These are phyloP conservation scores for Ogataea hybrid DNA, from an alignment of 1,139 yeast species.

Conservation along the genomic window DNA sequence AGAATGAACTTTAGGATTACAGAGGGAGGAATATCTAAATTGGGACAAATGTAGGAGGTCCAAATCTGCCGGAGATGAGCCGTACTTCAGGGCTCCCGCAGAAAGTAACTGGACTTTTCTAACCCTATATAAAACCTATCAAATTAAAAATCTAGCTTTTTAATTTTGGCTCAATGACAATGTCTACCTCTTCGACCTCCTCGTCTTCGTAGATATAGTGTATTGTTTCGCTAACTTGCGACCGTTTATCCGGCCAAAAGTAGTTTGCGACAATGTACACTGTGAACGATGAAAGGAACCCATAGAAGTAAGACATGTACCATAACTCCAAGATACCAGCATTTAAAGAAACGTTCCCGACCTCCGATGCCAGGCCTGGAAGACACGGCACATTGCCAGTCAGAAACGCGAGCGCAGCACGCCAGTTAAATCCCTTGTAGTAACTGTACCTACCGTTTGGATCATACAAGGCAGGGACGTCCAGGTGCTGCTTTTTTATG, in stretches of 20 bases:
- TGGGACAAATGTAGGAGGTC: no score
- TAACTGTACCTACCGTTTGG: constrained; percentile 34
- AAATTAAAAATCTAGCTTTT: neutral
- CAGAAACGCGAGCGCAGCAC: constrained; percentile 35
- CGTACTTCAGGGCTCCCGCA: no score
- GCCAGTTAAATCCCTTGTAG: constrained; percentile 34
- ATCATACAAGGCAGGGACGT: constrained; percentile 34
- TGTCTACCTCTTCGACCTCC: constrained; percentile 5
- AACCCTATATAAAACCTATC: neutral
- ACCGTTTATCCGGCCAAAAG: constrained; percentile 16
- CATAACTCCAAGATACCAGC: constrained; percentile 33
- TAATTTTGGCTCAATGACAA: neutral
- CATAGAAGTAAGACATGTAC: constrained; percentile 36
- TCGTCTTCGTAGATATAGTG: constrained; percentile 3
- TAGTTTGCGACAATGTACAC: constrained; percentile 21
- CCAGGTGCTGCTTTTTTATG: constrained; percentile 30
- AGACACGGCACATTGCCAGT: constrained; percentile 34
- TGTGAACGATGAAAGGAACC: constrained; percentile 27
- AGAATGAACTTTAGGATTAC: no score
- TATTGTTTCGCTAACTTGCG: constrained; percentile 11
- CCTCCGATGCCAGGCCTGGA: constrained; percentile 36
- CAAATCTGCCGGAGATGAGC: no score
- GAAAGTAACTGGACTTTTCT: neutral
- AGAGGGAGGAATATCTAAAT: no score
- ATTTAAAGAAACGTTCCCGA: constrained; percentile 23